Base-by-base conservation (phyloP, 1,139 yeast species). In the Meyerozyma athensensis region DNA sequence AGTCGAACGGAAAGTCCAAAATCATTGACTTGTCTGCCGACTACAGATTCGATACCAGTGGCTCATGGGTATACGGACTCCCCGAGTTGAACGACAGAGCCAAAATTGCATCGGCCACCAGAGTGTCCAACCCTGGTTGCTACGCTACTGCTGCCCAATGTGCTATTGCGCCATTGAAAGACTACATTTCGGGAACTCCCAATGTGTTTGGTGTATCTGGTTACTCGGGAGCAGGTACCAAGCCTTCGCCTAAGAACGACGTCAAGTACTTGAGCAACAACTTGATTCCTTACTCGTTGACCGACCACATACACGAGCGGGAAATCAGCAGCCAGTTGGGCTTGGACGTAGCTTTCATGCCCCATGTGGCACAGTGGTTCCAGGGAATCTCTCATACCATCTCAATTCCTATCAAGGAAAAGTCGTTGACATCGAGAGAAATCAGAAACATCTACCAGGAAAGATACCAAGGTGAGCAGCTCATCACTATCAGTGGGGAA, bases 351-450 rank as follows among this genome's bases (percentile, higher is more conserved):
- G 92, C 96, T 3, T 92, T 92, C 61, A 80, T 86, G 50, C 98
- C 99, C 18, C 98, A 92, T 56, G 98, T 92, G 42, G 98, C 97
- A 2, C 95, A 86, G 61, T 92, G 98, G 98, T 92, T 94, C 79
- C 97, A 92, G 66, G 98, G 99, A 50, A 92, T 92, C 50, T 74
- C 96, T 2, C 86, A 85, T 56, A 92, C 99, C 19, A 83, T 92
- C 43, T 81, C 87, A 38, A 86, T 92, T 43, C 98, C 98, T 38
- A 76, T 92, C 54, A 81, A 79, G 53, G 69, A 72, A 45, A 72
- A 76, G 43, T 76, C 81, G 34, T 68, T 90, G 50, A 77, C 94
- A 9, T 74, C 92, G 7, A 79, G 95, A 56, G 95, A 87, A 42
- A 77, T 89, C 48, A 79, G 95, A 63, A 78, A 83, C 59, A 65